These are phyloP conservation scores for Tilletiopsis washingtonensis DNA, from an alignment of 1,284 basidiomycete genomes.

Conservation along the genomic window DNA sequence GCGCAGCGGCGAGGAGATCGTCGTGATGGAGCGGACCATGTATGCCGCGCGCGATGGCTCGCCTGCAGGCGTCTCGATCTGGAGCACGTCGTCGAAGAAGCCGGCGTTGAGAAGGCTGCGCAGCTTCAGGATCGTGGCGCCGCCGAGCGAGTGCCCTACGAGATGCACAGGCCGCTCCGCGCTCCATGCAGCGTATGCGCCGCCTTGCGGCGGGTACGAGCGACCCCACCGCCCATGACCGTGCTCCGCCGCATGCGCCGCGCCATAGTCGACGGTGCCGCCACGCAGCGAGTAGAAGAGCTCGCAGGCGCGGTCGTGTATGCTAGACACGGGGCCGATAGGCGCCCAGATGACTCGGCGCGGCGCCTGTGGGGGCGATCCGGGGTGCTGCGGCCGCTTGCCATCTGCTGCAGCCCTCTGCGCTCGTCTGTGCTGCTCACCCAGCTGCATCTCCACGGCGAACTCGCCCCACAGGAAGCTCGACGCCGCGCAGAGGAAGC, in stretches of 20 bases:
- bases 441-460: conserved; percentile 43
- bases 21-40: conserved; percentile 21
- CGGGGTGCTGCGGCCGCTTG: background rate
- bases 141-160: conserved; percentile 56
- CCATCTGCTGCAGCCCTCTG: too few species aligned
- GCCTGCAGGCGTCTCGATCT: background rate
- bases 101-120: conserved; percentile 19
- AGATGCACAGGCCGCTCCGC: conserved; percentile 52
- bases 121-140: conserved; percentile 22
- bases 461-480: conserved; percentile 53
- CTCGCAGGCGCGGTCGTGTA: conserved; percentile 59
- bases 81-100: conserved; percentile 18
- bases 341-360: conserved; percentile 14
- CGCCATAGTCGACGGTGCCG: conserved; percentile 53
- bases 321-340: conserved; percentile 54
- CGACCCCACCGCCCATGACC: conserved; percentile 53
- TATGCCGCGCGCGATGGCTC: background rate
- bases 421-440: conserved; percentile 15
- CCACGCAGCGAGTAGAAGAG: conserved; percentile 55
- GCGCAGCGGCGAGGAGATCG: conserved; percentile 21
- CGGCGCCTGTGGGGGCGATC: background rate
- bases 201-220: conserved; percentile 22
- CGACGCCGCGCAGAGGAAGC: conserved; percentile 54
- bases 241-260: conserved; percentile 46
- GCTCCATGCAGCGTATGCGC: background rate